Evolutionary conservation across 1,284 basidiomycete species (phyloP), one percentile per base, ranked within the genome.

Genomic region (Meripilus lineatus): DNA sequence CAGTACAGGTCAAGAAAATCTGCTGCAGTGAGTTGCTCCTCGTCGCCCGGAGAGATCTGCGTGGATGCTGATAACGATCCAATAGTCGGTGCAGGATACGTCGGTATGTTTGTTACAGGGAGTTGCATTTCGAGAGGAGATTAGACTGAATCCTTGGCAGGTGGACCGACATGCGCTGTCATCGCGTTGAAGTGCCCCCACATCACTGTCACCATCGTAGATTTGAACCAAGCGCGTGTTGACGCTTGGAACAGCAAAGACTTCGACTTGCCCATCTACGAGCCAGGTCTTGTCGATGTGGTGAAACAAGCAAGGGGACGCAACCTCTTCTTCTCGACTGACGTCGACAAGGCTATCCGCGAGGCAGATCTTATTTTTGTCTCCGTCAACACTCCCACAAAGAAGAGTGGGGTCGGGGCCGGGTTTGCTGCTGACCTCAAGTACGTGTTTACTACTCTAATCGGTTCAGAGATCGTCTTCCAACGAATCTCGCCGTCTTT

Each of bases 381-480:
- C 59, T 86, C 81, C 49, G 89, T 94, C 60, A 98, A 98, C 74
- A 99, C 96, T 24, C 95, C 96, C 37, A 99, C 96, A 50, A 99
- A 99, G 79, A 97, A 95, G 77, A 81, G 78, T 37, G 96, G 95
- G 69, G 86, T 99, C 46, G 96, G 96, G 57, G 93, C 93, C 52
- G 95, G 95, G 49, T 97, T 89, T 67, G 95, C 95, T 49, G 95
- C 95, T 51, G 95, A 99, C 72, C 81, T 99, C 59, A 94, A 94
- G 93, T 95, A 48, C 50, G 63, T 64, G 15, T 38, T 20, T n/a
- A n/a, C n/a, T n/a, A n/a, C n/a, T n/a, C n/a, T n/a, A n/a, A n/a
- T n/a, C n/a, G n/a, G n/a, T n/a, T n/a, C n/a, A n/a, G n/a, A n/a
- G n/a, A n/a, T n/a, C 38, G 35, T 23, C 35, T 18, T 15, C 21